phyloP scores from a whole-genome alignment of 768 basidiomycete genomes.

The Tylopilus intermedius region DNA sequence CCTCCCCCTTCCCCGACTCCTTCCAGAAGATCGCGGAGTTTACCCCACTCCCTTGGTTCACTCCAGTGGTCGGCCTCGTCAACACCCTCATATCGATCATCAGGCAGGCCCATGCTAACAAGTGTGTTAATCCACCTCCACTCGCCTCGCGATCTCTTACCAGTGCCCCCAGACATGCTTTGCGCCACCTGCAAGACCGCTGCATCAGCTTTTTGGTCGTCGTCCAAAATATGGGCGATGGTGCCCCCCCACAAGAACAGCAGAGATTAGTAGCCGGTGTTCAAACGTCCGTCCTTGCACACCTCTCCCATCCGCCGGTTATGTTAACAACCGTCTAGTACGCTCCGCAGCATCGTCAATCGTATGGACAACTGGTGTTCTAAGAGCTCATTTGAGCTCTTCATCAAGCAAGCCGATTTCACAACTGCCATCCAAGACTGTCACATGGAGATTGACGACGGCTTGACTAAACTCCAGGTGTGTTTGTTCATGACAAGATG shows the following conservation, averaged over 20 bases:
- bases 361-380: conserved; percentile 43
- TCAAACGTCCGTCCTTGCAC: conserved; percentile 22
- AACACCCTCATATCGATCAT: conserved; percentile 43
- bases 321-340: conserved; percentile 19
- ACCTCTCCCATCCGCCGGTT: not conserved
- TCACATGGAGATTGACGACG: conserved; percentile 42
- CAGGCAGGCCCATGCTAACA: conserved; percentile 45
- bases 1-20: conserved; percentile 12
- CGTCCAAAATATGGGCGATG: conserved; percentile 32
- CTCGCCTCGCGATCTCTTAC: conserved; percentile 3
- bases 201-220: conserved; percentile 40
- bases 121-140: conserved; percentile 27
- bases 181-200: conserved; percentile 43
- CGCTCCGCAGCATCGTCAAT: conserved; percentile 32
- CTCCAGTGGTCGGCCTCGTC: conserved; percentile 38
- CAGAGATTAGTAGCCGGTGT: conserved; percentile 30
- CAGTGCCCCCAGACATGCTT: conserved; percentile 32
- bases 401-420: conserved; percentile 44
- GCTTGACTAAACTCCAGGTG: conserved; percentile 46
- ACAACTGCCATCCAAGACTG: conserved; percentile 41
- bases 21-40: conserved; percentile 47
- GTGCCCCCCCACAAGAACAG: conserved; percentile 28
- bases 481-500: not conserved
- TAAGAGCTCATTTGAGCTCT: conserved; percentile 36
- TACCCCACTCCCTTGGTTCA: conserved; percentile 45